Base-by-base conservation (phyloP, 78 protist genomes). In the Isochrysis galbana region DNA sequence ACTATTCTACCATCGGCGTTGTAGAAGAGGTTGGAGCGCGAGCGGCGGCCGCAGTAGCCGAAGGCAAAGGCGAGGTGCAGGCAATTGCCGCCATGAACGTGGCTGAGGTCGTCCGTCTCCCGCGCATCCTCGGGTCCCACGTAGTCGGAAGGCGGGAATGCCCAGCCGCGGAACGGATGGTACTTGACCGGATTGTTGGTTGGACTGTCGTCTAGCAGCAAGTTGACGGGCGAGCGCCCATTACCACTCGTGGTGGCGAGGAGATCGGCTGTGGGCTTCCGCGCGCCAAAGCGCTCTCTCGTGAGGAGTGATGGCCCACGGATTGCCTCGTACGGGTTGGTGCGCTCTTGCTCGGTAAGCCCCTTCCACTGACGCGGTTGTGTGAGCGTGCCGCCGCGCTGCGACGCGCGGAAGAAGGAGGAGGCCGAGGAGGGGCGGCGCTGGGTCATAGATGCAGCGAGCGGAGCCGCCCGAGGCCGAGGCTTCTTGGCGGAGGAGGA, bases 41-140 rank as follows among this genome's bases (percentile, higher is more conserved):
- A 1, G 44, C 17, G 45, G 45, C 29, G 44, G 67, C 93, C 88
- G 23, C 88, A 44, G 61, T 90, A 90, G 29, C 93, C 93, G 41
- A 48, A 77, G 74, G 34, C 93, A 46, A 77, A 77, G 29, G 23
- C 25, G 86, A 36, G 86, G 10, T 29, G 19, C 32, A 77, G 42
- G 46, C 17, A 5, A 34, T 72, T 72, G 25, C 77, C 77, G 38
- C 38, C 26, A 19, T 11, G 42, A 5, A 11, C 19, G 25, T 36
- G 4, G 42, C 7, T 5, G 41, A 77, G 86, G 46, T 77, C 86
- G 86, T 77, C 86, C 17, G 45, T 77, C 32, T 39, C 46, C 32
- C 86, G 86, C n/a, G 46, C 34, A 46, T 77, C 86, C 36, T 41
- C 86, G 36, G 86, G 86, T 46, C 86, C 86, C 34, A 4, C 5